These are phyloP conservation scores for Usnea hakonensis DNA, from an alignment of 495 filamentous ascomycete genomes.

Conservation along the genomic window DNA sequence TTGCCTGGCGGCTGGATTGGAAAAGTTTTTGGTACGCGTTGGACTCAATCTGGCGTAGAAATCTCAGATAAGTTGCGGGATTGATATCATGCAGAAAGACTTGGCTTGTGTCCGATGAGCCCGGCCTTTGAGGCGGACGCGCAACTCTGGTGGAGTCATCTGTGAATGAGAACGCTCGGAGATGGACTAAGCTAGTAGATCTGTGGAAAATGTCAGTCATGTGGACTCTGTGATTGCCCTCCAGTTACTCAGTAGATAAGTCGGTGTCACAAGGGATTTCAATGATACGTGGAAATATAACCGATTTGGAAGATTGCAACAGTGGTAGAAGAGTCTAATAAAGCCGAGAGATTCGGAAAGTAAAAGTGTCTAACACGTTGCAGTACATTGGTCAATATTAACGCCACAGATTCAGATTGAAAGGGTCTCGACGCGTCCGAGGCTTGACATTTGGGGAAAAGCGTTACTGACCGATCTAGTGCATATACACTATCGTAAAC, in stretches of 20 bases:
- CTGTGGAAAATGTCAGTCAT: constrained; percentile 36
- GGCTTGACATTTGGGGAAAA: background rate
- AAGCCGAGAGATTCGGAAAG: background rate
- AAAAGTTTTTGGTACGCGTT: constrained; percentile 76
- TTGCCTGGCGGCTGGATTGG: constrained; percentile 55
- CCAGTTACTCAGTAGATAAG: background rate
- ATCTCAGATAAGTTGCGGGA: constrained; percentile 56
- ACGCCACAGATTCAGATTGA: background rate
- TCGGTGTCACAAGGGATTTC: background rate
- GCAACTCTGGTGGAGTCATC: constrained; percentile 75
- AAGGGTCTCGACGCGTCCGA: no score
- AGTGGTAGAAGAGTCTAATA: constrained; percentile 9
- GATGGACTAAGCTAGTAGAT: constrained; percentile 70
- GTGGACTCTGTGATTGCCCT: background rate
- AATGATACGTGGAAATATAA: background rate
- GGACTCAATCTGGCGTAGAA: constrained; percentile 70
- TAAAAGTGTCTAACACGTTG: background rate
- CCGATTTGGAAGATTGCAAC: background rate
- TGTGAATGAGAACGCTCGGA: constrained; percentile 80
- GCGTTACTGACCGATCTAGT: constrained; percentile 61
- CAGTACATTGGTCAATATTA: background rate
- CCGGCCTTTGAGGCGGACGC: constrained; percentile 36
- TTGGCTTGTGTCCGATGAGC: constrained; percentile 31
- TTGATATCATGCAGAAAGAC: constrained; percentile 44
- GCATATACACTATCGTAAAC: constrained; percentile 83